Evolutionary conservation across 345 rosid species (phyloP).

Genomic region (Crucihimalaya himalaica): DNA sequence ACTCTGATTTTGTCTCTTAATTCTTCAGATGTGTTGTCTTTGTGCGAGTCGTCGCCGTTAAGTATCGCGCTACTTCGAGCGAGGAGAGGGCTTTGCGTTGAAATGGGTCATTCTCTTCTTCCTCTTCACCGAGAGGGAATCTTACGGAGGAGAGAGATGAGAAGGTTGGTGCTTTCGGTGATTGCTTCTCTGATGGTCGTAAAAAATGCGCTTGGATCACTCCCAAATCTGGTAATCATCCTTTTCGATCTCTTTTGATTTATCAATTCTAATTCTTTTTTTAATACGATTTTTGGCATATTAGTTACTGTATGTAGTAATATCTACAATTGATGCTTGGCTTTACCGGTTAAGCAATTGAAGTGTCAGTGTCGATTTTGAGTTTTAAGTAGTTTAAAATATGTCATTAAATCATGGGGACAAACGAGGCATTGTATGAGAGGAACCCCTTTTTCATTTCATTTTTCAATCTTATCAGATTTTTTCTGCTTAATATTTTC

Average conservation of each 20-base stretch:
- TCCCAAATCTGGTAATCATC: constrained; percentile 60
- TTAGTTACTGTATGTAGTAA: neutral
- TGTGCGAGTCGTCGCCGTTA: no score
- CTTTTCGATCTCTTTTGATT: neutral
- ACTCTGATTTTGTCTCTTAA: no score
- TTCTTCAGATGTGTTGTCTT: no score
- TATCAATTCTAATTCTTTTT: neutral
- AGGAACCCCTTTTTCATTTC: no score
- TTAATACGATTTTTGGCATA: no score
- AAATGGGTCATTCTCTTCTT: constrained; percentile 33
- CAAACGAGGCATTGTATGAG: no score
- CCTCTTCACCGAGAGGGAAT: constrained; percentile 42
- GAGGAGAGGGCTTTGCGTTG: constrained; percentile 47
- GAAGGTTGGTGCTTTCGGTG: constrained; percentile 28
- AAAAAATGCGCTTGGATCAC: constrained; percentile 85
- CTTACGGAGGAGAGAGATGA: constrained; percentile 45
- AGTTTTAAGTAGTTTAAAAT: neutral
- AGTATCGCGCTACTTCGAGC: constrained; percentile 54
- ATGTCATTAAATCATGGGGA: no score
- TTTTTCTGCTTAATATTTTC: no score
- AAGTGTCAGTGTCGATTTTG: neutral
- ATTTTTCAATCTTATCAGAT: no score
- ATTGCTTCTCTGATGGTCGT: constrained; percentile 51
- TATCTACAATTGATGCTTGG: neutral
- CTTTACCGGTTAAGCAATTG: neutral